phyloP scores from a whole-genome alignment of 192 early-diverging fungal genomes.

The Spinellus fusiger region DNA sequence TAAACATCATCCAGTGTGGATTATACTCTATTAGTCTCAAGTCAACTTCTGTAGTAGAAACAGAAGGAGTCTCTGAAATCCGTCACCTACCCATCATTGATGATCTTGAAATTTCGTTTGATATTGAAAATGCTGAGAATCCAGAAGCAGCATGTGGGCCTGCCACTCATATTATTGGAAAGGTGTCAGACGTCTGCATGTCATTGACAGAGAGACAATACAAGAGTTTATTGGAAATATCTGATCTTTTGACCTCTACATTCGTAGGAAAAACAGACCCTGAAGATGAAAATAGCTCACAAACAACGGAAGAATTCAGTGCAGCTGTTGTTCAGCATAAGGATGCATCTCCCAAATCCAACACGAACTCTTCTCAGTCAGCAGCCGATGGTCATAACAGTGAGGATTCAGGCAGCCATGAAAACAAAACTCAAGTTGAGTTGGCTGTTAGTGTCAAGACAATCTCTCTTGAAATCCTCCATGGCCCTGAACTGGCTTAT shows the following conservation, averaged over 20 bases:
- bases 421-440: conserved; percentile 27
- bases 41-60: conserved; percentile 27
- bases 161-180: conserved; percentile 11
- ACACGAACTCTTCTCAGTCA: background rate
- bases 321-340: background rate
- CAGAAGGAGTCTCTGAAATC: background rate
- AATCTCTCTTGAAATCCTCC: conserved; percentile 62
- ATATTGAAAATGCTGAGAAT: conserved; percentile 37
- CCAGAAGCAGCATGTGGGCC: conserved; percentile 7
- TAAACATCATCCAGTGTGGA: conserved; percentile 54
- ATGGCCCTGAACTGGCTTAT: conserved; percentile 28
- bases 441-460: conserved; percentile 51
- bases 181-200: conserved; percentile 19
- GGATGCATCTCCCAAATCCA: background rate
- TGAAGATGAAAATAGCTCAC: background rate
- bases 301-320: background rate
- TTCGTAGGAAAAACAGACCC: background rate
- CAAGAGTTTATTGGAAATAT: conserved; percentile 6
- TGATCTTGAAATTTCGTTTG: conserved; percentile 60
- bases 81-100: conserved; percentile 54
- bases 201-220: conserved; percentile 13
- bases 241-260: conserved; percentile 2
- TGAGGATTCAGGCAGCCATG: too few species aligned
- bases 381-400: too few species aligned
- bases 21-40: conserved; percentile 47